These are phyloP conservation scores for Fonsecaea multimorphosa DNA, from an alignment of 2,329 filamentous ascomycete species.

Conservation along the genomic window DNA sequence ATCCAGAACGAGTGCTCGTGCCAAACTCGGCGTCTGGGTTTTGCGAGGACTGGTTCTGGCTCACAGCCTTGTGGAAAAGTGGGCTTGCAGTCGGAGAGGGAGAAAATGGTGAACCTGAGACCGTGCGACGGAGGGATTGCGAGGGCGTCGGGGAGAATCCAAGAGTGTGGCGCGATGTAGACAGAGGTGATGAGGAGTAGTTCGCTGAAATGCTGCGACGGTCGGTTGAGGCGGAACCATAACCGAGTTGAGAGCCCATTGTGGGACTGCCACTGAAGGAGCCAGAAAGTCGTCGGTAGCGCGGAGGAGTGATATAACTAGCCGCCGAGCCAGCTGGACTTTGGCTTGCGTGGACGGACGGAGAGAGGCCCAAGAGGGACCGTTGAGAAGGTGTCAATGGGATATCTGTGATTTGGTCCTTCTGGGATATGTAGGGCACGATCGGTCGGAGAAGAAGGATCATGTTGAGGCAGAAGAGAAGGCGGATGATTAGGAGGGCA, in stretches of 20 bases:
- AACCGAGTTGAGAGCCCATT: slow-evolving; percentile 38
- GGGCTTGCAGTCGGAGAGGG: slow-evolving; percentile 56
- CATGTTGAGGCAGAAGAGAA: slow-evolving; percentile 74
- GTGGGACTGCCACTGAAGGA: slow-evolving; percentile 54
- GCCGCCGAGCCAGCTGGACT: slow-evolving; percentile 59
- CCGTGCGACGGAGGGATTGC: slow-evolving; percentile 46
- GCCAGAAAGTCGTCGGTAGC: slow-evolving; percentile 69
- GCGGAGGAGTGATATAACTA: slow-evolving; percentile 76
- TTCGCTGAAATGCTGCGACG: slow-evolving; percentile 46
- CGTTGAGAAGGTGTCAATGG: slow-evolving; percentile 89
- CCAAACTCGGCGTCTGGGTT: slow-evolving; percentile 31
- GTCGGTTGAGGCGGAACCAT: slow-evolving; percentile 53
- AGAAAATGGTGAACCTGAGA: slow-evolving; percentile 59
- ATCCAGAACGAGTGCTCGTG: slow-evolving; percentile 22
- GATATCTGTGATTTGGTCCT: slow-evolving; percentile 85
- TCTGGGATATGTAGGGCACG: slow-evolving; percentile 59
- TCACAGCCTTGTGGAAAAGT: slow-evolving; percentile 72
- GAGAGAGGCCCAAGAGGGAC: slow-evolving; percentile 78
- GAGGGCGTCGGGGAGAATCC: slow-evolving; percentile 46
- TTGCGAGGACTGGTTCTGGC: slow-evolving; percentile 36
- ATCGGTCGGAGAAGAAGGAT: slow-evolving; percentile 73
- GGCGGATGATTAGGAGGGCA: slow-evolving; percentile 61
- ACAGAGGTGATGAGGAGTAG: slow-evolving; percentile 38
- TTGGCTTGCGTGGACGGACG: slow-evolving; percentile 65
- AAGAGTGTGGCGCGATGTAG: slow-evolving; percentile 30